Evolutionary conservation across 345 rosid genomes (phyloP), one percentile per base, ranked within the genome.

Genomic region (Arabidopsis thaliana): DNA sequence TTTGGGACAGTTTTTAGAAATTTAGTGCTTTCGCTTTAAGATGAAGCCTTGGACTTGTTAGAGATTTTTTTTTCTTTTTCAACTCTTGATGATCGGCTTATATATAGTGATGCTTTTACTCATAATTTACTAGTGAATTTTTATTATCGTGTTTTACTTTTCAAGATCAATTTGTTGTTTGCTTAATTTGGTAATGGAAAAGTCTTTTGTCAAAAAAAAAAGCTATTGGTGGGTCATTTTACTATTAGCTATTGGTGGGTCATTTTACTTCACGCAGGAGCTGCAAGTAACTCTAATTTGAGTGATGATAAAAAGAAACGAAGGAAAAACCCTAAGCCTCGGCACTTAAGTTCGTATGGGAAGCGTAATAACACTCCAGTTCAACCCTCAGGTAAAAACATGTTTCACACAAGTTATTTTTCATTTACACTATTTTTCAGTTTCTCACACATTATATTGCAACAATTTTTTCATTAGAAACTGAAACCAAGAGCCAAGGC

Each of bases 241-340:
- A 30, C 8, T 52, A n/a, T n/a, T n/a, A 16, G 20, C 20, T 12
- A 40, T 40, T 40, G 49, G 16, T 23, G 34, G 20, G 6, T 61
- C 12, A 5, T 74, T 46, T 55, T 23, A 30, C 8, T 52, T 61
- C 61, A 37, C 8, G 48, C 42, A 76, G 42, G 37, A 58, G 36
- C 37, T 74, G 77, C 59, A 61, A 71, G 76, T 48, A 82, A 76
- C 51, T 78, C 86, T 50, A 84, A 65, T 75, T 3, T 86, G 46
- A 84, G 83, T 77, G 64, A 88, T 85, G 84, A 45, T 44, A 86
- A 83, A 79, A 88, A 81, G 69, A 59, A 38, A 30, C 22, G 22
- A 14, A 56, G 38, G 40, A 50, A 49, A 49, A 45, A 20, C 11
- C 1, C 25, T 20, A 28, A 28, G 13, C 59, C 59, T 2, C 59